These are phyloP conservation scores for Pythium sukuiense DNA, from an alignment of 352 stramenopile genomes.

Conservation along the genomic window DNA sequence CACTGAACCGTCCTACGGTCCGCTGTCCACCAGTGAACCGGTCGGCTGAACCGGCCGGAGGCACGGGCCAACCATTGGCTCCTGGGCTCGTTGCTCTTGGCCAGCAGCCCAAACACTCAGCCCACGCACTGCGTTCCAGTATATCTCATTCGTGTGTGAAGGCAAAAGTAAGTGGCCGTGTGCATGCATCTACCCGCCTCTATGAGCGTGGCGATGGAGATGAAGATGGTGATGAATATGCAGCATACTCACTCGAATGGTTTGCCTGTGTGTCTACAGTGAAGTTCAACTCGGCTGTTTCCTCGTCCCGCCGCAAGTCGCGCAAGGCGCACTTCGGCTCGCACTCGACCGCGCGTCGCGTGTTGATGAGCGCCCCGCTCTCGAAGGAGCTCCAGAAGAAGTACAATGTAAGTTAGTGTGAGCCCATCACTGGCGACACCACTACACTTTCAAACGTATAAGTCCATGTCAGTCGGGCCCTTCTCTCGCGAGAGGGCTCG, in stretches of 20 bases:
- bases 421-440: constrained; percentile 29
- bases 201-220: too few relatives aligned
- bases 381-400: constrained; percentile 99
- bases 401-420: constrained; percentile 96
- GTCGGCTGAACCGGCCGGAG: neutral
- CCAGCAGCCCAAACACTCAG: neutral
- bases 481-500: neutral
- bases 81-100: constrained; percentile 7
- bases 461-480: constrained; percentile 78
- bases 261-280: constrained; percentile 37
- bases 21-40: constrained; percentile 24
- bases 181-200: neutral
- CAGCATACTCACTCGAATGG: constrained; percentile 10
- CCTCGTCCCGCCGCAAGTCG: constrained; percentile 96
- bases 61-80: constrained; percentile 31
- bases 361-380: constrained; percentile 97
- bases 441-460: constrained; percentile 87
- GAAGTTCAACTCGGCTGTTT: constrained; percentile 95
- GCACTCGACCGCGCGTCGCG: constrained; percentile 94
- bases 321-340: constrained; percentile 99
- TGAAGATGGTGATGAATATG: neutral
- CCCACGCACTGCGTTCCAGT: constrained; percentile 19
- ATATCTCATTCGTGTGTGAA: constrained; percentile 88
- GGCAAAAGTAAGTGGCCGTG: constrained; percentile 70
- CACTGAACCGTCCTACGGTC: neutral